Base-by-base conservation (phyloP, 768 basidiomycete genomes). In the Melanogaster broomeanus region DNA sequence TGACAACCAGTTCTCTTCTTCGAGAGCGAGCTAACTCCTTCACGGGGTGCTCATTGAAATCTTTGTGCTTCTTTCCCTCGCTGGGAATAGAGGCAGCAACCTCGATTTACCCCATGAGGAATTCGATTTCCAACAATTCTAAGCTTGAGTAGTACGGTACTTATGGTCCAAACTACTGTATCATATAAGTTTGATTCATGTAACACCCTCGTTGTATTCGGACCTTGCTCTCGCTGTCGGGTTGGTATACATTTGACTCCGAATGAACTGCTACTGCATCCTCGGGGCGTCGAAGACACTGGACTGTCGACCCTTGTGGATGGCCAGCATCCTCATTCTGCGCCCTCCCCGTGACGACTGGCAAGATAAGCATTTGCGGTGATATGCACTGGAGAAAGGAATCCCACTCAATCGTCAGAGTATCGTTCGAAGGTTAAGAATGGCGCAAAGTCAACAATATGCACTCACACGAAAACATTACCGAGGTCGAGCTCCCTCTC, bases 331-430 rank as follows among this genome's bases (percentile, higher is more conserved):
- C 56, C 30, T 55, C 51, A 22, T 43, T n/a, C 63, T 58, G 62
- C 6, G 45, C 45, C 2, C 38, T 44, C 16, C 61, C 63, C 35
- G 53, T 57, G 11, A 59, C 59, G 25, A 67, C 56, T 12, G 57
- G 54, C 28, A 65, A 33, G 8, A 66, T 62, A 42, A 67, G 22
- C 56, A 62, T 56, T 48, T 65, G 65, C 33, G 64, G 58, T 1
- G 65, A 62, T 53, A 66, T 51, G 22, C 61, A 51, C 64, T 65
- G 38, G 31, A 6, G 5, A 7, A 3, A 16, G 28, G 2, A n/a
- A n/a, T n/a, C n/a, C n/a, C n/a, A n/a, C n/a, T n/a, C 12, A 12
- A 30, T 9, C 31, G 31, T 31, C 31, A 31, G 31, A 10, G 11
- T n/a, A n/a, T 31, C 13, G 12, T 12, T 31, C 42, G 13, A 24